Evolutionary conservation across 768 basidiomycete genomes (phyloP).

Genomic region (Suillus discolor): DNA sequence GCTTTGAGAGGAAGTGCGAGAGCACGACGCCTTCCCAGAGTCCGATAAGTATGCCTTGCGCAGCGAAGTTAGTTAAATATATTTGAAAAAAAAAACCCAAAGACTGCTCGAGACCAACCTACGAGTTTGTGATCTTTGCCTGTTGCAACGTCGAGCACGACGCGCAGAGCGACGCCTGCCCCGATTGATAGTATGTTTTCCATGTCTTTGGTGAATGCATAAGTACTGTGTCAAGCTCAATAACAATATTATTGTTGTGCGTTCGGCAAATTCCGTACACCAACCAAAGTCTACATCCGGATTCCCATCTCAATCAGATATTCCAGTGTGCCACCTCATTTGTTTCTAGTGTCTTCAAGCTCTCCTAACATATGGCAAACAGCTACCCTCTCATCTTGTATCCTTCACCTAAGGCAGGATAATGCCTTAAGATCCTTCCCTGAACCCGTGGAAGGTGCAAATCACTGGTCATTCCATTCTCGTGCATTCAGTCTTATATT

Average conservation of each 20-base stretch:
- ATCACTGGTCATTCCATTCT: neutral
- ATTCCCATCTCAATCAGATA: neutral
- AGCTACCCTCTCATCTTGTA: neutral
- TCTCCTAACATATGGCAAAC: neutral
- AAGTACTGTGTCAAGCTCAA: neutral
- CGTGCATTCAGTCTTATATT: neutral
- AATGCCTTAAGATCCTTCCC: neutral
- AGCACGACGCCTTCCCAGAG: slow-evolving; percentile 81
- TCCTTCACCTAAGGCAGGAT: neutral
- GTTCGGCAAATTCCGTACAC: neutral
- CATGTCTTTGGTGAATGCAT: slow-evolving; percentile 43
- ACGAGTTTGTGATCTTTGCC: slow-evolving; percentile 33
- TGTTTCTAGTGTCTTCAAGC: too few relatives aligned
- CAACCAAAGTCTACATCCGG: neutral
- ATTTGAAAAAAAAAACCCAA: neutral
- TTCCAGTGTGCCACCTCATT: neutral
- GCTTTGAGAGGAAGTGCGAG: slow-evolving; percentile 70
- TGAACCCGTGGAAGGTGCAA: neutral
- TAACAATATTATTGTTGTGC: neutral
- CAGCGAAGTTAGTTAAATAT: slow-evolving; percentile 31
- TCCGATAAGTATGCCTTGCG: slow-evolving; percentile 70
- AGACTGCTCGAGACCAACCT: slow-evolving; percentile 23
- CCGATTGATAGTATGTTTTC: slow-evolving; percentile 72
- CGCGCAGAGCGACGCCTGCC: slow-evolving; percentile 65
- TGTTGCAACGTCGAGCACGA: slow-evolving; percentile 55